Conservation (phyloP, 495 filamentous ascomycete species). For the Echria macrotheca region DNA sequence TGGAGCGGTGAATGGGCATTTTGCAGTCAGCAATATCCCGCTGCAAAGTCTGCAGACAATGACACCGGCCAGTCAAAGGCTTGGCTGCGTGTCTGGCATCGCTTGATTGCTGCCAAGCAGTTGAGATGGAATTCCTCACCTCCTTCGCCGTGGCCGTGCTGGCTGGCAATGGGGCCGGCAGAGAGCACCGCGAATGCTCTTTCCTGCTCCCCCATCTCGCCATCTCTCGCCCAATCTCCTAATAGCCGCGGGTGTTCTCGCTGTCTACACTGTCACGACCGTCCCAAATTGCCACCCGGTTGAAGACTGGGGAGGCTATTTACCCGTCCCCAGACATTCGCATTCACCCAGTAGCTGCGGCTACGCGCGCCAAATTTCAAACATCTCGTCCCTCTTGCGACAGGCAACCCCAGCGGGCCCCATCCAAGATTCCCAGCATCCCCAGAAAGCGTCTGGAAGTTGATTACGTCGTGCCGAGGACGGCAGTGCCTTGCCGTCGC, state of each 20-base stretch:
- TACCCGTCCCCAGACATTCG: conserved; percentile 30
- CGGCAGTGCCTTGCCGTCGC: conserved; percentile 14
- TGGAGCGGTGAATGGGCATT: background rate
- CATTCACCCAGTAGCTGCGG: conserved; percentile 34
- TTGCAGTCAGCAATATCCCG: too few species aligned
- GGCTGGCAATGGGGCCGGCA: too few species aligned
- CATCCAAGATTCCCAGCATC: conserved; percentile 7
- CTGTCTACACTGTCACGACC: background rate
- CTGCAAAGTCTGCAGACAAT: too few species aligned
- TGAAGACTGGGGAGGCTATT: conserved; percentile 26
- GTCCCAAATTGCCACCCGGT: conserved; percentile 23
- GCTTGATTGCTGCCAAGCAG: conserved; percentile 1
- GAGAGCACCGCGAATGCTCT: too few species aligned
- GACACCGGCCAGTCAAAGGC: background rate
- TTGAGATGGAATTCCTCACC: background rate
- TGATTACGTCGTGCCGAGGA: conserved; percentile 16
- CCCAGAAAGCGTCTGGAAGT: conserved; percentile 2
- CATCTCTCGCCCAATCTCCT: conserved; percentile 3
- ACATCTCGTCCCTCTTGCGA: conserved; percentile 16
- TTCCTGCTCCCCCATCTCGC: conserved; percentile 5
- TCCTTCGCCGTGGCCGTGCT: too few species aligned
- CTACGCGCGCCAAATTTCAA: conserved; percentile 29
- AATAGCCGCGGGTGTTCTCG: conserved; percentile 10
- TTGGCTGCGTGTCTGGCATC: conserved; percentile 3
- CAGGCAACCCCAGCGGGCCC: conserved; percentile 12